Percentiles rank a stretch among this genome's conserved stretches.
Evolutionary conservation across 768 basidiomycete genomes (phyloP).

Genomic region (Psilocybe cubensis): DNA sequence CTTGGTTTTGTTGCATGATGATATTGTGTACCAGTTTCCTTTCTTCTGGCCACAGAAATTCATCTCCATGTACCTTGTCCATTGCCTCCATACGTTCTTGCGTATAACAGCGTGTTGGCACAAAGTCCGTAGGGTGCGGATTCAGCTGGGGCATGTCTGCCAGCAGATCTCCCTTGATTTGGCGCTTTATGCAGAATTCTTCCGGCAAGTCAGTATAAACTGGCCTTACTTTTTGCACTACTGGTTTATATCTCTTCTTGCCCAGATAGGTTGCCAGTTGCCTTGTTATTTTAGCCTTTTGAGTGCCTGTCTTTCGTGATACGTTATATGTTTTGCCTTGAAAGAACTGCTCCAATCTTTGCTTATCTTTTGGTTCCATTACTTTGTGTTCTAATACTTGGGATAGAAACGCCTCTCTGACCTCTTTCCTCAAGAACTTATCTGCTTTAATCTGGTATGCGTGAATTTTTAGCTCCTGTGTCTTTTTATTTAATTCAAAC

Average conservation of each 20-base stretch:
- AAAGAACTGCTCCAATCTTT: neutral
- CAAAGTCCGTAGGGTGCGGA: neutral
- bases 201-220: neutral
- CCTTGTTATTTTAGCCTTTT: neutral
- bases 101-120: slow-evolving; percentile 22
- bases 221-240: neutral
- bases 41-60: slow-evolving; percentile 23
- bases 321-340: neutral
- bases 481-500: neutral
- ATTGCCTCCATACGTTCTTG: slow-evolving; percentile 23
- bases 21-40: too few species aligned
- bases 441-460: neutral
- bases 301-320: neutral
- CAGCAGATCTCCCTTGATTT: neutral
- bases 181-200: neutral
- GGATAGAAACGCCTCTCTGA: neutral
- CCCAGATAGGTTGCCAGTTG: neutral
- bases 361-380: neutral
- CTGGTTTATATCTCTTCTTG: neutral
- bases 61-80: slow-evolving; percentile 18
- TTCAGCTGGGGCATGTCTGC: neutral
- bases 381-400: neutral
- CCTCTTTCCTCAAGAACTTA: neutral
- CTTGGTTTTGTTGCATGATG: slow-evolving; percentile 12
- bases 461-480: neutral